Evolutionary conservation across 129 eudicot species (phyloP), one percentile per base, ranked within the genome.

Genomic region (Helichrysum umbraculigerum): DNA sequence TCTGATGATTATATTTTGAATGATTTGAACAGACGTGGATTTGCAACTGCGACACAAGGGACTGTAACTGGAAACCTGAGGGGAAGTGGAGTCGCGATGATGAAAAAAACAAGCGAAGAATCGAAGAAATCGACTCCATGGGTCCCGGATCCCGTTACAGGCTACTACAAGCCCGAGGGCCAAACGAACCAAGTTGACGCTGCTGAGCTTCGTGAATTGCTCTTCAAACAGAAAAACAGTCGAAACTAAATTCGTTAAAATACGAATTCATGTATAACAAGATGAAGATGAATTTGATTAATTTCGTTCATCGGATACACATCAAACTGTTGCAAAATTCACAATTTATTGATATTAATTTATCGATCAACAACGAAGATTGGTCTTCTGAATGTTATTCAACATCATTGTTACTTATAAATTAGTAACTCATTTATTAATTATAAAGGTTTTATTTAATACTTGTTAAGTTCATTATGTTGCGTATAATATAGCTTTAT

Each of bases 131-230:
- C 81, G 64, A 88, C 85, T 16, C 32, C 96, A 8, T 92, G 96
- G 96, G 92, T 87, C 41, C 96, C 96, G 3, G 95, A 88, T 75
- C 97, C 97, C 12, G 88, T 83, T 0, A 92, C 97, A 0, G 97
- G 97, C 3, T 89, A 83, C 65, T 92, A 89, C 89, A 79, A 86
- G 76, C 97, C 97, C 0, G 91, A 90, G 72, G 73, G 74, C 25
- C 84, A 81, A 17, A 35, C 66, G 0, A 84, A 68, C 25, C 89
- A 87, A 52, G 66, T 86, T 61, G 97, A 92, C 51, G 83, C 87
- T 0, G 88, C 89, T 0, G 93, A 87, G 86, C 80, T 82, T 5
- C 79, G 96, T 39, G 88, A 82, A 73, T 52, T 86, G 70, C 82
- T 80, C 64, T 41, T 82, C 15, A 87, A 89, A 59, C 82, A 85